Evolutionary conservation across 2,329 filamentous ascomycete species (phyloP).

Genomic region (Trichoderma citrinoviride): DNA sequence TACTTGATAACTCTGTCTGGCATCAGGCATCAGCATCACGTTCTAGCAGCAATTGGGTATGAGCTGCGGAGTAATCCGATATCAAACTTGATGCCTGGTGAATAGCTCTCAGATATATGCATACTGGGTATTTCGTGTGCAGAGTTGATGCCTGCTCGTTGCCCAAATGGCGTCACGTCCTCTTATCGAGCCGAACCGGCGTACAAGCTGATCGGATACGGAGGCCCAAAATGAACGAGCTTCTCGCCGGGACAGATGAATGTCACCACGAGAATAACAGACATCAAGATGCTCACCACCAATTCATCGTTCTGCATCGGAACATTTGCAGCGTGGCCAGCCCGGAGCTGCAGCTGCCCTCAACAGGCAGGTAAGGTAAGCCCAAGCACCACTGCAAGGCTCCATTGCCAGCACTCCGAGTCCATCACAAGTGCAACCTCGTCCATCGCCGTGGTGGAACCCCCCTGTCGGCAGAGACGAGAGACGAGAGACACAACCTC

Average conservation of each 20-base stretch:
- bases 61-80: neutral
- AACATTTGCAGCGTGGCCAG: conserved; percentile 3
- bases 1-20: neutral
- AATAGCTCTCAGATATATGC: neutral
- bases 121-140: neutral
- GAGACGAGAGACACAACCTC: conserved; percentile 19
- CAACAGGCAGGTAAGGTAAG: neutral
- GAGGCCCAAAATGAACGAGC: no score
- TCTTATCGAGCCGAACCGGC: no score
- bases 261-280: no score
- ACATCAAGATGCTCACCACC: no score
- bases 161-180: neutral
- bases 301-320: neutral
- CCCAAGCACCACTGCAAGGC: neutral
- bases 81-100: neutral
- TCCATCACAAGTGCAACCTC: conserved; percentile 1
- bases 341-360: conserved; percentile 3
- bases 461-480: neutral
- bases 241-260: no score
- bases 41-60: neutral
- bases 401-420: neutral
- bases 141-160: neutral
- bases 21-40: neutral
- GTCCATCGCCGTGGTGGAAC: neutral
- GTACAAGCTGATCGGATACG: no score